A percentile compares a stretch with the other conserved stretches of the same genome.
Evolutionary conservation across 257 asterid species (phyloP).

Genomic region (Solanum peruvianum): DNA sequence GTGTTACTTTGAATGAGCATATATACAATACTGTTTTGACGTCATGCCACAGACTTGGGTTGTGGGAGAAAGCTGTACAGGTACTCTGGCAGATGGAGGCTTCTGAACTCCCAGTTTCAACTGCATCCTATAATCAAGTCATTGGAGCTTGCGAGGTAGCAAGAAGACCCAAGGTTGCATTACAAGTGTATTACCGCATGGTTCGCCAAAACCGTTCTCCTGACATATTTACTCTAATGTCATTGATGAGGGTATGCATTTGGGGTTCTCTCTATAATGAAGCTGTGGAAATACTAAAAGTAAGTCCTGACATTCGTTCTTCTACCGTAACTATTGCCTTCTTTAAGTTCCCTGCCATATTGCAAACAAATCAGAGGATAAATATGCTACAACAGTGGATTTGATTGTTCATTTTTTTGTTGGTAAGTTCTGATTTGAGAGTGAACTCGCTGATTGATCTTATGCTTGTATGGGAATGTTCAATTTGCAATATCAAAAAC

Average conservation of each 20-base stretch:
- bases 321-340: neutral
- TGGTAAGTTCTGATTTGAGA: neutral
- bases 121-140: slow-evolving; percentile 71
- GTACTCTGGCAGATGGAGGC: slow-evolving; percentile 75
- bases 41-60: slow-evolving; percentile 70
- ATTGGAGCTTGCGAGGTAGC: slow-evolving; percentile 90
- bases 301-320: slow-evolving; percentile 11
- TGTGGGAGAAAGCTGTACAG: slow-evolving; percentile 74
- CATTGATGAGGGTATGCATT: slow-evolving; percentile 62
- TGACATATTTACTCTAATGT: slow-evolving; percentile 56
- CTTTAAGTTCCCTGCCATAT: neutral
- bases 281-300: slow-evolving; percentile 59
- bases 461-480: neutral
- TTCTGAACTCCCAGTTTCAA: slow-evolving; percentile 36
- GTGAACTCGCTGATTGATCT: neutral
- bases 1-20: slow-evolving; percentile 35
- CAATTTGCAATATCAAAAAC: neutral
- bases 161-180: slow-evolving; percentile 60
- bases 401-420: neutral
- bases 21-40: slow-evolving; percentile 57
- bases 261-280: slow-evolving; percentile 85
- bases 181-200: slow-evolving; percentile 73
- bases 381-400: neutral
- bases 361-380: neutral
- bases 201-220: slow-evolving; percentile 38